These are phyloP conservation scores for Xerocomus brunneocitrinus DNA, from an alignment of 768 basidiomycete genomes.

Conservation along the genomic window DNA sequence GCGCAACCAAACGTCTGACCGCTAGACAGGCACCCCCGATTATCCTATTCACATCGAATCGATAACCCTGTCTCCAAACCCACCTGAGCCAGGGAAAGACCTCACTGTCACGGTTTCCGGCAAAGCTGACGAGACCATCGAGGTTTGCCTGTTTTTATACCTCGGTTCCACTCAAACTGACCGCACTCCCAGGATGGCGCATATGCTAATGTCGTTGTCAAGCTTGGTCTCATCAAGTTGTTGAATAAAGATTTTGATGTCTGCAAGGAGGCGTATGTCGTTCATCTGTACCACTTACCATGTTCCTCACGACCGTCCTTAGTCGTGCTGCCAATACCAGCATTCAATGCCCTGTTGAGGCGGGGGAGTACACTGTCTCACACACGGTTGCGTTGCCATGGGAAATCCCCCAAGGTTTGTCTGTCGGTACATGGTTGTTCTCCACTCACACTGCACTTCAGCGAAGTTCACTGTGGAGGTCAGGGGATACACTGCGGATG, in stretches of 20 bases:
- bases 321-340: conserved; percentile 73
- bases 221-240: conserved; percentile 91
- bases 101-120: conserved; percentile 83
- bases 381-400: conserved; percentile 86
- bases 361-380: conserved; percentile 63
- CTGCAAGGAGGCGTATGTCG: conserved; percentile 88
- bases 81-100: conserved; percentile 81
- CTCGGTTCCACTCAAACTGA: conserved; percentile 9
- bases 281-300: not conserved
- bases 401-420: conserved; percentile 80
- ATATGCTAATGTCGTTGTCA: conserved; percentile 84
- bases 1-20: conserved; percentile 2
- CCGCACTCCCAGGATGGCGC: conserved; percentile 71
- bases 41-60: conserved; percentile 61
- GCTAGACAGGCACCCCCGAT: conserved; percentile 36
- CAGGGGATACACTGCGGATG: conserved; percentile 62
- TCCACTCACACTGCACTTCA: conserved; percentile 28
- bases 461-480: conserved; percentile 82
- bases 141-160: conserved; percentile 42
- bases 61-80: conserved; percentile 78
- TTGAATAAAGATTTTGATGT: conserved; percentile 79
- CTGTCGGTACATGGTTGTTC: not conserved
- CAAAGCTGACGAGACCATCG: conserved; percentile 50
- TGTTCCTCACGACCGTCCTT: conserved; percentile 2
- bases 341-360: conserved; percentile 79